phyloP scores from a whole-genome alignment of 2,329 filamentous ascomycete genomes.

The Cladosporium colombiae region DNA sequence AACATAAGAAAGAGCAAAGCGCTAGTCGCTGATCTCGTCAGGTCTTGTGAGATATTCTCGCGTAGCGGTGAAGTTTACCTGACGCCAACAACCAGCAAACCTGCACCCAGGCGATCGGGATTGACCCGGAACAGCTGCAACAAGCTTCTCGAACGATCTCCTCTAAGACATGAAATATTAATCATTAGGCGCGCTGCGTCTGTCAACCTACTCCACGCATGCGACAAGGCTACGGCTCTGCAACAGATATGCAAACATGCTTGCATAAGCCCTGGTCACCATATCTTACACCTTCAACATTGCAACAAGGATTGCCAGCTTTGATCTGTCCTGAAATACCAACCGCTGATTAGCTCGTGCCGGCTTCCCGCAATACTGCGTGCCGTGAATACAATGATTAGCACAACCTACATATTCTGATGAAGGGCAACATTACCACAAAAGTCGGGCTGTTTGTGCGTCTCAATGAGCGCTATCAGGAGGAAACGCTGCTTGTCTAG shows the following conservation, averaged over 20 bases:
- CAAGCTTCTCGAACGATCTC: background rate
- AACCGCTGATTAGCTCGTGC: too few relatives aligned
- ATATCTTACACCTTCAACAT: background rate
- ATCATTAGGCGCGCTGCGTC: too few relatives aligned
- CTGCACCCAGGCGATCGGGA: too few relatives aligned
- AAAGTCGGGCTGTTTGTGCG: background rate
- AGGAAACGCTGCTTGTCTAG: background rate
- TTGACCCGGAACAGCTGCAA: background rate
- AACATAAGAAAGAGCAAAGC: slow-evolving; percentile 49
- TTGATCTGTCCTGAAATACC: background rate
- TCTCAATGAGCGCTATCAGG: background rate
- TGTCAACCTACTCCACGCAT: background rate
- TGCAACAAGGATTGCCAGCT: too few relatives aligned
- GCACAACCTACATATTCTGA: too few relatives aligned
- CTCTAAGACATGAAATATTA: background rate
- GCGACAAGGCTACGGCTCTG: background rate
- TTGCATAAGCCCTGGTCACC: background rate
- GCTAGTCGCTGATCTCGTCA: background rate
- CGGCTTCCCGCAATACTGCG: background rate
- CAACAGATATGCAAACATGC: background rate
- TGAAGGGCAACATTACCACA: background rate
- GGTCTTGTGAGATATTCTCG: background rate
- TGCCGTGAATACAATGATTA: background rate
- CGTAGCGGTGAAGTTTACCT: background rate
- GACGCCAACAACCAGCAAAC: background rate